Evolutionary conservation across 2,329 filamentous ascomycete species (phyloP).

Genomic region (Leptographium flavum): DNA sequence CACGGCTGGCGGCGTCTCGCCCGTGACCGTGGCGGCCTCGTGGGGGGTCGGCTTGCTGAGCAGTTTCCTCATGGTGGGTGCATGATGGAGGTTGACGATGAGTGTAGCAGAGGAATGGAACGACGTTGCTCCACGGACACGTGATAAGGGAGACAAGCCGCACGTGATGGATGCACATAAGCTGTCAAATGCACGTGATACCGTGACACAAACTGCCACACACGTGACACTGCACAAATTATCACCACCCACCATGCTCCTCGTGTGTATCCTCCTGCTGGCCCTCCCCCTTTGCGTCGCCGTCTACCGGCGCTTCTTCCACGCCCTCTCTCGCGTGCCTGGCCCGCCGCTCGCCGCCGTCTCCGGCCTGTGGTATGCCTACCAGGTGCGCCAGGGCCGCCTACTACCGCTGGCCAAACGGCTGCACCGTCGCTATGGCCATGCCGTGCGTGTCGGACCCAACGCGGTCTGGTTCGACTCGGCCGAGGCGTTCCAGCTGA

Average conservation of each 20-base stretch:
- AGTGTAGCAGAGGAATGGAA: too few relatives aligned
- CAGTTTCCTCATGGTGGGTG: slow-evolving; percentile 37
- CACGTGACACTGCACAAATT: too few relatives aligned
- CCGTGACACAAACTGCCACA: too few relatives aligned
- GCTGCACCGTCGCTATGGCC: slow-evolving; percentile 32
- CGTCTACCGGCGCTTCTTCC: slow-evolving; percentile 24
- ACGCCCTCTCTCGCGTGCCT: slow-evolving; percentile 29
- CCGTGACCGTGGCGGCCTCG: slow-evolving; percentile 23
- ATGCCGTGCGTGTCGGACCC: slow-evolving; percentile 36
- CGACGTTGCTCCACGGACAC: too few relatives aligned
- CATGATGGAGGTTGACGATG: too few relatives aligned
- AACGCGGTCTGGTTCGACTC: slow-evolving; percentile 39
- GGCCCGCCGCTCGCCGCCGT: slow-evolving; percentile 32
- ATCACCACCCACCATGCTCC: too few relatives aligned
- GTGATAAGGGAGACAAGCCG: too few relatives aligned
- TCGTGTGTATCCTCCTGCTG: not conserved
- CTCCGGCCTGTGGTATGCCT: slow-evolving; percentile 33
- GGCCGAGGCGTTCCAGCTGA: slow-evolving; percentile 29
- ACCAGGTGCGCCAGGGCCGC: slow-evolving; percentile 28
- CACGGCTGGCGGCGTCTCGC: slow-evolving; percentile 23
- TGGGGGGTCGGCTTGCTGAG: slow-evolving; percentile 38
- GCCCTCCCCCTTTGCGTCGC: not conserved
- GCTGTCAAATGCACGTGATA: too few relatives aligned
- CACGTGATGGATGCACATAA: too few relatives aligned
- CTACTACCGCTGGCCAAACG: slow-evolving; percentile 25